These are phyloP conservation scores for Clarireedia paspali DNA, from an alignment of 2,329 filamentous ascomycete species.

Conservation along the genomic window DNA sequence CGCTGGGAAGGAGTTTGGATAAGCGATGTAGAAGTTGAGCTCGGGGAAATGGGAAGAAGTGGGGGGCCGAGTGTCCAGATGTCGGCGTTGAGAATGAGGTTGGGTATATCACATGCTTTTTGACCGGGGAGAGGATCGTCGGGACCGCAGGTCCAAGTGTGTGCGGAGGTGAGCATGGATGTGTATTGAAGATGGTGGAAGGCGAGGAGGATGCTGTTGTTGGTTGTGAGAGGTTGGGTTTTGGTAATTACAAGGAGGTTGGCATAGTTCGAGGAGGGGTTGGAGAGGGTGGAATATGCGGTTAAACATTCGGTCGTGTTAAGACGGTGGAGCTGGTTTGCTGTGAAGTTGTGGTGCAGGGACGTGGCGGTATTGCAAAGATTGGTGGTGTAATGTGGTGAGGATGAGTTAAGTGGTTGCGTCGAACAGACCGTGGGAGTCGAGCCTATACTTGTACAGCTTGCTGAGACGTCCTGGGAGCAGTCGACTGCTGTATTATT, in stretches of 20 bases:
- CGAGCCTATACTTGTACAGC: constrained; percentile 7
- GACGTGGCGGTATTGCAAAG: background rate
- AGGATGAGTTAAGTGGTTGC: background rate
- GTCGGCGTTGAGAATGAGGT: constrained; percentile 12
- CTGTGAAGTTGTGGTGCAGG: constrained; percentile 7
- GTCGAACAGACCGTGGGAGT: constrained; percentile 1
- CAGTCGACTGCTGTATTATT: background rate
- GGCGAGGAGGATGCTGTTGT: constrained; percentile 13
- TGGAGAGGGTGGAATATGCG: constrained; percentile 14
- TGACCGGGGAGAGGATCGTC: constrained; percentile 14
- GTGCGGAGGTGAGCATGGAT: constrained; percentile 15
- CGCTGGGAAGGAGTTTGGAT: constrained; percentile 3
- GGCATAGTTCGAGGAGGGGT: constrained; percentile 9
- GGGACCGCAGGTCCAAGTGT: constrained; percentile 19
- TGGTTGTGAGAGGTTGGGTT: constrained; percentile 8
- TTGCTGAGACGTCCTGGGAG: constrained; percentile 5
- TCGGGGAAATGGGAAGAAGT: background rate
- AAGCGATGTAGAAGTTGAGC: background rate
- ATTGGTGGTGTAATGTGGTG: background rate
- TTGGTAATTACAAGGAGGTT: constrained; percentile 19
- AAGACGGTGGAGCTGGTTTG: constrained; percentile 10
- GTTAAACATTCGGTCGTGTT: constrained; percentile 17
- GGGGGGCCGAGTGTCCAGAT: constrained; percentile 15
- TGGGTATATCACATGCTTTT: constrained; percentile 14
- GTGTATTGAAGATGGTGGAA: constrained; percentile 16